These are phyloP conservation scores for Cercospora sp. DNA, from an alignment of 2,329 filamentous ascomycete species.

Conservation along the genomic window DNA sequence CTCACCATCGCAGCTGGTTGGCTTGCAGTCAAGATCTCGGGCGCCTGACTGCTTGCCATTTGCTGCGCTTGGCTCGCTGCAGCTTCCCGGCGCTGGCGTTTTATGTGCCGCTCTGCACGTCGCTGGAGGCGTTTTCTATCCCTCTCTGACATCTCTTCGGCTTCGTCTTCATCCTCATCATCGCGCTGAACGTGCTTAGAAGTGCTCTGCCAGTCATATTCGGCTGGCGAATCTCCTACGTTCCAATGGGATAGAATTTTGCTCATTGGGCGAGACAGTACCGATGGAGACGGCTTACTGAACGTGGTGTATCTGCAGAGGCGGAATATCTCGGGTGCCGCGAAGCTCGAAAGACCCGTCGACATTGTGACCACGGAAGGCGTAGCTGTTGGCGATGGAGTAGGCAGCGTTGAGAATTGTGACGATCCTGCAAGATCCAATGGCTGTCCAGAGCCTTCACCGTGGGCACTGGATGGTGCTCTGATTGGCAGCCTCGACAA, in stretches of 20 bases:
- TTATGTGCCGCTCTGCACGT: conserved; percentile 44
- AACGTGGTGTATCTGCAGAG: conserved; percentile 44
- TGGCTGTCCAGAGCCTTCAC: not conserved
- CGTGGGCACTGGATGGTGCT: not conserved
- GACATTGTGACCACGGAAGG: conserved; percentile 35
- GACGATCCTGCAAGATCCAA: not conserved
- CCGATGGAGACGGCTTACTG: conserved; percentile 29
- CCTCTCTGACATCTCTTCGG: conserved; percentile 42
- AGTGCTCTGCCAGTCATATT: conserved; percentile 46
- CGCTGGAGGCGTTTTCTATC: conserved; percentile 42
- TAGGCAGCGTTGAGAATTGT: conserved; percentile 31
- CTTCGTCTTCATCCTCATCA: conserved; percentile 35
- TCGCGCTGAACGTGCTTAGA: conserved; percentile 32
- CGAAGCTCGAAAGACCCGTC: conserved; percentile 30
- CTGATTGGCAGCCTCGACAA: conserved; percentile 25
- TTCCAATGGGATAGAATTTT: conserved; percentile 48
- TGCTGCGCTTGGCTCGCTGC: conserved; percentile 30
- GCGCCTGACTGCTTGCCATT: conserved; percentile 36
- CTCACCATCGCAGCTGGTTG: conserved; percentile 25
- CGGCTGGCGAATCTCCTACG: conserved; percentile 40
- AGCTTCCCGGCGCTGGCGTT: conserved; percentile 45
- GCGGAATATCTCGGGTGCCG: conserved; percentile 36
- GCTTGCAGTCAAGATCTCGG: conserved; percentile 36
- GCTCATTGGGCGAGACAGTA: conserved; percentile 38
- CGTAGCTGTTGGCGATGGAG: conserved; percentile 36